Evolutionary conservation across 108 stramenopile species (phyloP), one percentile per base, ranked within the genome.

Genomic region (Parmales sp.): DNA sequence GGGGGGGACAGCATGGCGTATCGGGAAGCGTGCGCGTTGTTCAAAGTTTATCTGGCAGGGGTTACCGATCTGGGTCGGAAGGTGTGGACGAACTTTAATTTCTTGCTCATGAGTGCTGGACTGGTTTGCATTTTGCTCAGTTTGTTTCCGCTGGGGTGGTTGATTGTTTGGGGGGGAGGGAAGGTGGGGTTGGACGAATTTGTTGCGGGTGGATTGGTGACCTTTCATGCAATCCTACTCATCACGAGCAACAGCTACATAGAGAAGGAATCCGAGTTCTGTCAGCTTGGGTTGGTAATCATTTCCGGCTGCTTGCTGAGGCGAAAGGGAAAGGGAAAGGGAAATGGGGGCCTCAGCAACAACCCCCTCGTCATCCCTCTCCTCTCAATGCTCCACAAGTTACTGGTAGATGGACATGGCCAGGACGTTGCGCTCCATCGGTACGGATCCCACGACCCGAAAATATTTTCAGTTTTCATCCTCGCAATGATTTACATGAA

Each of bases 21-120:
- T 51, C 76, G 83, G 50, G 72, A 81, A 49, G 88, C 86, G 22
- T 83, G 83, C 65, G 75, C 72, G n/a, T 72, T 85, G 25, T 88
- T 83, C 82, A 88, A 88, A 69, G n/a, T n/a, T 46, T 82, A 31
- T 91, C 13, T 23, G 63, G 31, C 63, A 9, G 63, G 36, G 34
- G 46, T 2, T 5, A 41, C 5, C 26, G 46, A 25, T 16, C 41
- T 43, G 8, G 41, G 41, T 16, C 41, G 41, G 11, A 8, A 16
- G 11, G 41, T 43, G 8, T 43, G 41, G 41, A 11, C 41, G 11
- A 16, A 11, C 41, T 43, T 43, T 16, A 43, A 43, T 16, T 16
- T 43, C 41, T 16, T 16, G 11, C 41, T 43, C 11, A 43, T 43
- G 41, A n/a, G n/a, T n/a, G n/a, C n/a, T n/a, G n/a, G n/a, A n/a